These are phyloP conservation scores for Narthecium ossifragum DNA, from an alignment of 106 monocot species.

Conservation along the genomic window DNA sequence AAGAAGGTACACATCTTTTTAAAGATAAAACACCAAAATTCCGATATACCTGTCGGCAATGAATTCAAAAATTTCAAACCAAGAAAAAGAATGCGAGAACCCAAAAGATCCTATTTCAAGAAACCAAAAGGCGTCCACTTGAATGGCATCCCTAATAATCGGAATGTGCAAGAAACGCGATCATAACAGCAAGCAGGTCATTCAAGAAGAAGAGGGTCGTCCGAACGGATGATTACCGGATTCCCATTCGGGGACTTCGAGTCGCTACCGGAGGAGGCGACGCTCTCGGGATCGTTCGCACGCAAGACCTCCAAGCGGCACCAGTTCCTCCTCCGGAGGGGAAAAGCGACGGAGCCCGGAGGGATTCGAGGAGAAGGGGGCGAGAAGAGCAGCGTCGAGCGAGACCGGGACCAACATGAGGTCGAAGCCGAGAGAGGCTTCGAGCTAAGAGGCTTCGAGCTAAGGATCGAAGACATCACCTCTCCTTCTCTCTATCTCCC, in stretches of 20 bases:
- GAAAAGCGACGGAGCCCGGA: constrained; percentile 11
- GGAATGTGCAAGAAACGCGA: background rate
- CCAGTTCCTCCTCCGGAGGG: constrained; percentile 1
- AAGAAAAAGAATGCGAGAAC: background rate
- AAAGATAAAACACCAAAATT: too few relatives aligned
- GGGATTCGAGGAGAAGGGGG: constrained; percentile 1
- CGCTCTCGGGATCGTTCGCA: constrained; percentile 12
- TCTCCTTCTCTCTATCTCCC: constrained; percentile 3
- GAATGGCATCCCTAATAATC: background rate
- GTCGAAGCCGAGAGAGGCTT: too few relatives aligned
- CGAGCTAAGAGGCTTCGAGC: background rate
- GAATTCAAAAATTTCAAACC: background rate
- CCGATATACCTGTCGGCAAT: too few relatives aligned
- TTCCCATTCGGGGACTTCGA: constrained; percentile 29
- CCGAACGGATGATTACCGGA: constrained; percentile 4
- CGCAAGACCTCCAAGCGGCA: constrained; percentile 9
- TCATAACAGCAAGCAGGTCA: background rate
- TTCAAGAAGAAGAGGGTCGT: background rate
- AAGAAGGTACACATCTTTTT: too few relatives aligned
- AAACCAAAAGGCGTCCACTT: background rate
- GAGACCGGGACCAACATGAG: too few relatives aligned
- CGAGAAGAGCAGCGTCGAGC: background rate
- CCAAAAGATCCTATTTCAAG: background rate
- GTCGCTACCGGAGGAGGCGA: constrained; percentile 21
- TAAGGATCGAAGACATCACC: constrained; percentile 19